Evolutionary conservation across 176 grass and related monocot genomes (phyloP), one percentile per base, ranked within the genome.

Genomic region (Poa annua): DNA sequence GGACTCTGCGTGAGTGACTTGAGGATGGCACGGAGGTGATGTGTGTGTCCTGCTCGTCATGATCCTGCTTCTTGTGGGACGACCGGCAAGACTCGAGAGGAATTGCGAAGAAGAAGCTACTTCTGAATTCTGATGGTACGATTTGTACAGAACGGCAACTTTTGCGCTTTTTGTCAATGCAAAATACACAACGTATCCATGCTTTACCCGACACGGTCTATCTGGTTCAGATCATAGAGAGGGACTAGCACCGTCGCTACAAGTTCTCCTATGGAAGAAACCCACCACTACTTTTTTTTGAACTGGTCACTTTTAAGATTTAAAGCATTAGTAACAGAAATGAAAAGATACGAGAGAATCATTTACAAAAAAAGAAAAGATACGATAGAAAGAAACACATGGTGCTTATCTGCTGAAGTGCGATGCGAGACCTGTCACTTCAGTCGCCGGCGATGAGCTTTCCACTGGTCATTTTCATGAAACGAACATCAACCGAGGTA

Each of bases 401-500:
- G 63, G 79, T 48, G 64, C 51, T 44, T 38, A 38, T 38, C 5
- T 6, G 36, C 36, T 1, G 39, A 7, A 42, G 39, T 44, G 47
- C 2, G 6, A 66, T 44, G 47, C 2, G 6, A 66, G 54, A 25
- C 21, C 57, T 36, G 16, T 71, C 33, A 33, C 75, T 70, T 45
- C 33, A 16, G 53, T 52, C 71, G 80, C 74, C 57, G 67, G 39
- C 67, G 47, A 20, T 75, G 50, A 77, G 79, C 25, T 68, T 67
- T 82, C 71, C 75, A 24, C 33, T 8, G 72, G 78, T 85, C 78
- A 15, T 82, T 25, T 73, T 78, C 72, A 39, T 83, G 73, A 90
- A 84, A 53, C 26, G 53, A 16, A 57, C 83, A 22, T 78, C 83
- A 65, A 29, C 47, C 21, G n/a, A 71, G 39, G 74, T 78, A 86